phyloP scores from a whole-genome alignment of 306 rosid genomes.

The Lathyrus oleraceus region DNA sequence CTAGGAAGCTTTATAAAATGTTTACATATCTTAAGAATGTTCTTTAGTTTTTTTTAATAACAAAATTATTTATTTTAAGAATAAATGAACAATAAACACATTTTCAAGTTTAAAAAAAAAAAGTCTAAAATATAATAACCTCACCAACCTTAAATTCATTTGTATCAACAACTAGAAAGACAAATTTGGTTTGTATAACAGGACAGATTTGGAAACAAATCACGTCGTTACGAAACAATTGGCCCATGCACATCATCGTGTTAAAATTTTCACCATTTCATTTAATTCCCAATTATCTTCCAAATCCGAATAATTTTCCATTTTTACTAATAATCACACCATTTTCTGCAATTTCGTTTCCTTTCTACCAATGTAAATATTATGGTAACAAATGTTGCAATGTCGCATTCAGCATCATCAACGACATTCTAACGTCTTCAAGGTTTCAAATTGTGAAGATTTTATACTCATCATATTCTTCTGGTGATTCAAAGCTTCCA shows the following conservation, averaged over 20 bases:
- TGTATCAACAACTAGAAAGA: conserved; percentile 10
- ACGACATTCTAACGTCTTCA: conserved; percentile 13
- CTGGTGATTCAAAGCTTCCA: conserved; percentile 17
- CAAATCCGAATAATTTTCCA: not conserved
- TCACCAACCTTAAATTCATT: conserved; percentile 15
- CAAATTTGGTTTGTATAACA: not conserved
- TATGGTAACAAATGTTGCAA: conserved; percentile 7
- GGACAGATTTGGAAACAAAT: conserved; percentile 10
- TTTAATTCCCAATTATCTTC: not conserved
- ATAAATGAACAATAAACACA: no score
- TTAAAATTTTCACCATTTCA: not conserved
- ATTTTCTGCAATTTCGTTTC: conserved; percentile 20
- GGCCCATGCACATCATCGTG: conserved; percentile 29
- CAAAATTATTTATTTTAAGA: no score
- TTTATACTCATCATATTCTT: not conserved
- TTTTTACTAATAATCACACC: not conserved
- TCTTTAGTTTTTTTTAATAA: no score
- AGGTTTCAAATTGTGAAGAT: conserved; percentile 1
- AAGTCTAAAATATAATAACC: not conserved
- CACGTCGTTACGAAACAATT: not conserved
- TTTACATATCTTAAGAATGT: no score
- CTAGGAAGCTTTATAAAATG: no score
- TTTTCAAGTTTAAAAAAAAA: not conserved
- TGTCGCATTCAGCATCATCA: not conserved
- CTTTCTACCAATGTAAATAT: not conserved